These are phyloP conservation scores for Colletotrichum cuscutae DNA, from an alignment of 2,329 filamentous ascomycete species.

Conservation along the genomic window DNA sequence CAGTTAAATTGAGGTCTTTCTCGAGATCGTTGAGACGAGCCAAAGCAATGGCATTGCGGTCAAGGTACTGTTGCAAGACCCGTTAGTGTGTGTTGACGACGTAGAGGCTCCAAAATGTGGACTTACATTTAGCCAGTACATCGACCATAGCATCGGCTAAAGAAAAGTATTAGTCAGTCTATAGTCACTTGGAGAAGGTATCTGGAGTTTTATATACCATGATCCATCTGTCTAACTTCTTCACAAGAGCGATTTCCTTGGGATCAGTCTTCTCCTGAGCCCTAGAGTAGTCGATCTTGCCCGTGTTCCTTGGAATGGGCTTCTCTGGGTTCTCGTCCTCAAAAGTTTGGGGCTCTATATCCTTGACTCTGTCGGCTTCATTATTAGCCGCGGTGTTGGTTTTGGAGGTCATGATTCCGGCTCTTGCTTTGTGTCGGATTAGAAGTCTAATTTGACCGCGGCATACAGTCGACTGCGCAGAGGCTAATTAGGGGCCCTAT, in stretches of 20 bases:
- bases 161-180: not conserved
- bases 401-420: constrained; percentile 1
- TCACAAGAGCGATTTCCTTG: constrained; percentile 52
- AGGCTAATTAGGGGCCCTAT: too few species aligned
- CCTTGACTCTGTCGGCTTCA: constrained; percentile 12
- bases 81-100: not conserved
- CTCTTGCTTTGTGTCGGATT: rapidly evolving
- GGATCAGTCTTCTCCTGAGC: constrained; percentile 53
- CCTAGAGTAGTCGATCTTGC: constrained; percentile 49
- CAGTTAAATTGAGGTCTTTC: constrained; percentile 37
- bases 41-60: constrained; percentile 36
- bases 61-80: not conserved
- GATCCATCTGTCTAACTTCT: constrained; percentile 52
- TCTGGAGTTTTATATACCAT: constrained; percentile 39
- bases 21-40: constrained; percentile 39
- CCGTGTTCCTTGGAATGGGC: constrained; percentile 34
- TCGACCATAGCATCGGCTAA: constrained; percentile 36
- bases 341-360: constrained; percentile 31
- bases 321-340: constrained; percentile 35
- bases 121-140: constrained; percentile 38
- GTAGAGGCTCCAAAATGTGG: not conserved
- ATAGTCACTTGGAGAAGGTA: not conserved
- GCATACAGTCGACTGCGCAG: too few species aligned
- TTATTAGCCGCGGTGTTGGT: not conserved
- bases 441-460: too few species aligned